These are phyloP conservation scores for Leptomonas pyrrhocoris DNA, from an alignment of 208 protist genomes.

Conservation along the genomic window DNA sequence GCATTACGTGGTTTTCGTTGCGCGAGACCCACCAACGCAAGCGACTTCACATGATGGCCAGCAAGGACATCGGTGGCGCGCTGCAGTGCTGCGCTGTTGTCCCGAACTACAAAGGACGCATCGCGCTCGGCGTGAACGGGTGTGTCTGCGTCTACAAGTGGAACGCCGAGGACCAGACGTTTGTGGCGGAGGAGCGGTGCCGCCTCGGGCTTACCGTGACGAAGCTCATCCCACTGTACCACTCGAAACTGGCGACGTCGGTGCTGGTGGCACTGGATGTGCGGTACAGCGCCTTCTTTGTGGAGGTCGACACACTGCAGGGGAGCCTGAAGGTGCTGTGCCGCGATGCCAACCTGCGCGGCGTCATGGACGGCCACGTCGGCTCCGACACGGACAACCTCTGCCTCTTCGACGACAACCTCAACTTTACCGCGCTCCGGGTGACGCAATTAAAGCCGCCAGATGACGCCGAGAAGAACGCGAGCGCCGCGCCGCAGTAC, in stretches of 20 bases:
- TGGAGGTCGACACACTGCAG: constrained; percentile 73
- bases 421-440: constrained; percentile 57
- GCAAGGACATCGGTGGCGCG: constrained; percentile 71
- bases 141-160: constrained; percentile 73
- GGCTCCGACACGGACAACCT: constrained; percentile 22
- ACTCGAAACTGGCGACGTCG: constrained; percentile 12
- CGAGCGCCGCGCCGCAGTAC: not conserved
- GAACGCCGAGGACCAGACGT: constrained; percentile 61
- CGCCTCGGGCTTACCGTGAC: constrained; percentile 64
- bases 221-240: constrained; percentile 60
- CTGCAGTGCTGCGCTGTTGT: constrained; percentile 82
- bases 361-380: constrained; percentile 64
- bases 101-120: constrained; percentile 63
- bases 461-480: constrained; percentile 7
- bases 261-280: constrained; percentile 71
- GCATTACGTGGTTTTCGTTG: constrained; percentile 56
- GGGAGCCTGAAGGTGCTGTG: constrained; percentile 61
- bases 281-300: constrained; percentile 65
- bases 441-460: constrained; percentile 25
- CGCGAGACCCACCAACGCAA: constrained; percentile 13
- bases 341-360: constrained; percentile 54
- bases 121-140: constrained; percentile 81
- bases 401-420: constrained; percentile 69
- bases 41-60: constrained; percentile 25
- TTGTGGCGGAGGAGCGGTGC: constrained; percentile 73